phyloP scores from a whole-genome alignment of 2,329 filamentous ascomycete species.

The Clonostachys rosea region DNA sequence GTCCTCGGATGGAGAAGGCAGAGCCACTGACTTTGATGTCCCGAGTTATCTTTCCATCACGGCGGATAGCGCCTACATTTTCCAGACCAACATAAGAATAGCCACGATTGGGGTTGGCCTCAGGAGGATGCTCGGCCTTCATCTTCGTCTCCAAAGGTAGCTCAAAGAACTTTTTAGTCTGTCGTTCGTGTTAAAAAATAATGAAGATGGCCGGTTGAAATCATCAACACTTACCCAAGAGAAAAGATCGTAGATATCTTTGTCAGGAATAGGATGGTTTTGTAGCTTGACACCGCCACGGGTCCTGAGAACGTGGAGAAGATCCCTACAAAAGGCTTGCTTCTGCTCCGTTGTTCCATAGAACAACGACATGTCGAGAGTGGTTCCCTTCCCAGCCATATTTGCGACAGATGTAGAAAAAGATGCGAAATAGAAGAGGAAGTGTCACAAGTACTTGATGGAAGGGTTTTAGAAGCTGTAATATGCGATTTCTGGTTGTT shows the following conservation, averaged over 20 bases:
- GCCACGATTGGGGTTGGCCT: slow-evolving; percentile 19
- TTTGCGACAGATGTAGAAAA: not conserved
- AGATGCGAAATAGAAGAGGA: too few relatives aligned
- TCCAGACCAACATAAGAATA: slow-evolving; percentile 21
- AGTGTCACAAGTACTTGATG: too few relatives aligned
- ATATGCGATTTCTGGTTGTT: too few relatives aligned
- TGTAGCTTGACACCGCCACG: slow-evolving; percentile 11
- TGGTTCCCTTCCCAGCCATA: not conserved
- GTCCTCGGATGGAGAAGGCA: too few relatives aligned
- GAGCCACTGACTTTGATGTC: slow-evolving; percentile 1
- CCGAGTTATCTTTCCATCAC: slow-evolving; percentile 7
- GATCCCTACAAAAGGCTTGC: slow-evolving; percentile 11
- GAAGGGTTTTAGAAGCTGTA: too few relatives aligned
- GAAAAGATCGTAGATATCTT: slow-evolving; percentile 13
- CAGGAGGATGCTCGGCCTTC: slow-evolving; percentile 18
- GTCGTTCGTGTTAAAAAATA: too few relatives aligned
- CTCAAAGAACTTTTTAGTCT: slow-evolving; percentile 4
- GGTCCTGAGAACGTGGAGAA: slow-evolving; percentile 11
- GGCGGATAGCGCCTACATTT: slow-evolving; percentile 14
- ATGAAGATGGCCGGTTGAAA: too few relatives aligned
- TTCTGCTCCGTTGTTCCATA: slow-evolving; percentile 15
- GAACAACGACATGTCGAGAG: slow-evolving; percentile 19
- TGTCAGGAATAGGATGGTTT: slow-evolving; percentile 14
- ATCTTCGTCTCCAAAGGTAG: slow-evolving; percentile 16
- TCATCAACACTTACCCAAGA: slow-evolving; percentile 2